Percentiles rank a stretch among this genome's conserved stretches.
These are phyloP conservation scores for Globisporangium parvum DNA, from an alignment of 352 stramenopile genomes.

Conservation along the genomic window DNA sequence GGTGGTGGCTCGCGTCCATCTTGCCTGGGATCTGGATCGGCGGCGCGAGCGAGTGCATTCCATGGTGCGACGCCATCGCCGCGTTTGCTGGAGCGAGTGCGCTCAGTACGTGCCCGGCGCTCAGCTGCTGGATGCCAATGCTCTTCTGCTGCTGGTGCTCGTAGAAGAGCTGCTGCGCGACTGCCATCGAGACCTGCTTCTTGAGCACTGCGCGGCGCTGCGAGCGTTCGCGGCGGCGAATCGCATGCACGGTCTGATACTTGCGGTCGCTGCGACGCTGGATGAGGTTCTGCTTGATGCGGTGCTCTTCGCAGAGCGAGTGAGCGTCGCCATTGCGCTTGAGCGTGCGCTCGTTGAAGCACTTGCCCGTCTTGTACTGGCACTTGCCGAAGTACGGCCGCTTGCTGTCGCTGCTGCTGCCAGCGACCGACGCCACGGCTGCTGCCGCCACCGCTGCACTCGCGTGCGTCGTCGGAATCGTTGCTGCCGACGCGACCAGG, in stretches of 20 bases:
- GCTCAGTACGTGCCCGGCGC: neutral
- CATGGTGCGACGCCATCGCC: neutral
- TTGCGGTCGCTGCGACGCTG: slow-evolving; percentile 81
- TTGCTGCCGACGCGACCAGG: neutral
- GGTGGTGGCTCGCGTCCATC: slow-evolving; percentile 8
- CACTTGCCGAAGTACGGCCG: slow-evolving; percentile 71
- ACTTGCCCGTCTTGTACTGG: slow-evolving; percentile 87
- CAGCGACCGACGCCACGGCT: slow-evolving; percentile 5
- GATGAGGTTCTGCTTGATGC: slow-evolving; percentile 81
- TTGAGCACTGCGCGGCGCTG: slow-evolving; percentile 74
- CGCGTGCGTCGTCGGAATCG: neutral
- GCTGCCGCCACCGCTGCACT: neutral
- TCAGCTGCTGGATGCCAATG: slow-evolving; percentile 35
- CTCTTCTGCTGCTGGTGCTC: slow-evolving; percentile 78
- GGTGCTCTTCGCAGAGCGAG: slow-evolving; percentile 81
- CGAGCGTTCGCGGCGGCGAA: slow-evolving; percentile 71
- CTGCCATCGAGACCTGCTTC: slow-evolving; percentile 74
- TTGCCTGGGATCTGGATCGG: slow-evolving; percentile 42
- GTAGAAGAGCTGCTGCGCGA: slow-evolving; percentile 75
- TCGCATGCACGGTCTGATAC: slow-evolving; percentile 80
- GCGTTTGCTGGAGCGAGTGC: too few relatives aligned
- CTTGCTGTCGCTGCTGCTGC: neutral
- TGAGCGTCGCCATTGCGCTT: slow-evolving; percentile 81
- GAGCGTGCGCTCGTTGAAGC: slow-evolving; percentile 80
- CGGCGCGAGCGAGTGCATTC: slow-evolving; percentile 18